These are phyloP conservation scores for Recurvomyces mirabilis DNA, from an alignment of 495 filamentous ascomycete species.

Conservation along the genomic window DNA sequence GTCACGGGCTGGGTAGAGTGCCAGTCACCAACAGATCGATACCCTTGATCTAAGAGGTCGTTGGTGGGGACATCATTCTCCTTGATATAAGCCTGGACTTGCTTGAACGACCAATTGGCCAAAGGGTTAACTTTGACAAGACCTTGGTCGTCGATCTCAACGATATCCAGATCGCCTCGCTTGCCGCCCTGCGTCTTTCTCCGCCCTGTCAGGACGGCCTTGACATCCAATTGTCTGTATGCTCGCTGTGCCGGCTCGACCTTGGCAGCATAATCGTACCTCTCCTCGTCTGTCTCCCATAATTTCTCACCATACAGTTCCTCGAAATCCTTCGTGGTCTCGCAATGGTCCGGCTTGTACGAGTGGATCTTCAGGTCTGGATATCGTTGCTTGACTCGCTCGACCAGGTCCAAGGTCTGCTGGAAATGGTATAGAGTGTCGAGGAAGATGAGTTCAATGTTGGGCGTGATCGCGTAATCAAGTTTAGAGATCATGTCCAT, in stretches of 20 bases:
- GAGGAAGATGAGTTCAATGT: slow-evolving; percentile 87
- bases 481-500: slow-evolving; percentile 86
- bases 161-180: slow-evolving; percentile 73
- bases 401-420: slow-evolving; percentile 76
- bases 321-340: slow-evolving; percentile 65
- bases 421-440: slow-evolving; percentile 93
- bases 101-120: slow-evolving; percentile 85
- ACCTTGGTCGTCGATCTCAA: slow-evolving; percentile 90
- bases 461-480: slow-evolving; percentile 42
- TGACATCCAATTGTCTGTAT: slow-evolving; percentile 77
- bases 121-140: slow-evolving; percentile 98
- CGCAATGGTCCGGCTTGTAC: slow-evolving; percentile 68
- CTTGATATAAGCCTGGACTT: slow-evolving; percentile 78
- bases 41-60: slow-evolving; percentile 73
- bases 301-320: slow-evolving; percentile 67
- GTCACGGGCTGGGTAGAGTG: slow-evolving; percentile 84
- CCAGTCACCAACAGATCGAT: slow-evolving; percentile 97
- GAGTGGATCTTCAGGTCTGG: slow-evolving; percentile 69
- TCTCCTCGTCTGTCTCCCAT: slow-evolving; percentile 75
- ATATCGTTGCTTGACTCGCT: slow-evolving; percentile 65
- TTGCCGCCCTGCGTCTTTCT: slow-evolving; percentile 87
- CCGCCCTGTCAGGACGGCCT: slow-evolving; percentile 89
- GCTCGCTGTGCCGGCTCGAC: slow-evolving; percentile 92
- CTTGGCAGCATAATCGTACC: slow-evolving; percentile 95
- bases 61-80: slow-evolving; percentile 90